Evolutionary conservation across 345 rosid species (phyloP).

Genomic region (Luvunga scandens): DNA sequence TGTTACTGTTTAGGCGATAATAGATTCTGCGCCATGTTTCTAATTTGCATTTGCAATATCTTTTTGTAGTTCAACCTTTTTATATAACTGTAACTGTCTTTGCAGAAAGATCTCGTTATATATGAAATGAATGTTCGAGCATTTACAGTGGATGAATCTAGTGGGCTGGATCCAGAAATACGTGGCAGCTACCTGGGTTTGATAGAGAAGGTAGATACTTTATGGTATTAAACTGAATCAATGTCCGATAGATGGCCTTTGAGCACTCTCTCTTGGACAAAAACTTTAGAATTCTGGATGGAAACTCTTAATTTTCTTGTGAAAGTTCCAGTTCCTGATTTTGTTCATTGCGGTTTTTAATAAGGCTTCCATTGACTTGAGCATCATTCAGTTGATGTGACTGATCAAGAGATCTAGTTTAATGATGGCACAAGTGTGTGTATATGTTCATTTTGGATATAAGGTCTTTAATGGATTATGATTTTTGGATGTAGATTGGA

Average conservation of each 20-base stretch:
- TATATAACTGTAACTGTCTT: slow-evolving; percentile 16
- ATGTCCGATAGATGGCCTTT: not conserved
- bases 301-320: not conserved
- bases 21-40: slow-evolving; percentile 2
- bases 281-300: not conserved
- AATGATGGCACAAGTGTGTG: not conserved
- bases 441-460: not conserved
- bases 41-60: slow-evolving; percentile 17
- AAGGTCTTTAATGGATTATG: not conserved
- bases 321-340: not conserved
- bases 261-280: not conserved
- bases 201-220: slow-evolving; percentile 66
- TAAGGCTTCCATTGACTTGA: not conserved
- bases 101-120: slow-evolving; percentile 88
- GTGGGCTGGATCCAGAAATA: slow-evolving; percentile 59
- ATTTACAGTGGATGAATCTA: slow-evolving; percentile 85
- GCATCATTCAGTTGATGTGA: not conserved
- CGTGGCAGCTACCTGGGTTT: slow-evolving; percentile 85
- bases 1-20: not conserved
- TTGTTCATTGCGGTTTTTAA: not conserved
- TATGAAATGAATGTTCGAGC: slow-evolving; percentile 98
- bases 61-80: slow-evolving; percentile 9
- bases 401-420: not conserved
- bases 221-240: slow-evolving; percentile 5
- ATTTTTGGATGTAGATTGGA: not conserved